Evolutionary conservation across 805 yeast genomes (phyloP), one percentile per base, ranked within the genome.

Genomic region (Spathaspora boniae): DNA sequence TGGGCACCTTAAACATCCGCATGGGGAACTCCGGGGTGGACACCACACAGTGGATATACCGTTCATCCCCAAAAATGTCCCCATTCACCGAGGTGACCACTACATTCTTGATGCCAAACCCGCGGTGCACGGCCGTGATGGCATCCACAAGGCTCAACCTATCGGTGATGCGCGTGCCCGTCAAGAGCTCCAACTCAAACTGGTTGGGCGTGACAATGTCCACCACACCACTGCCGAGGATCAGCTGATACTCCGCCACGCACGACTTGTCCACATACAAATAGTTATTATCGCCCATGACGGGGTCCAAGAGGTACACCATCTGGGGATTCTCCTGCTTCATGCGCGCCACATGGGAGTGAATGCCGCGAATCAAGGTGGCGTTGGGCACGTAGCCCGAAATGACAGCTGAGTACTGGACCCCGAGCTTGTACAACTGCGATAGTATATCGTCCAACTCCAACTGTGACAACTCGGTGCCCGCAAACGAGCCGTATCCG

Each of bases 141-240:
- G 88, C 86, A 16, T 38, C 26, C 22, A 54, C 51, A 29, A 85
- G 63, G 7, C 60, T 50, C 1, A 51, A 60, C 17, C 50, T 38
- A 17, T 65, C 55, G 2, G 49, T 50, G 15, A 86, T 72, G 34
- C 65, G 66, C 35, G 60, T 51, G 6, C 72, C 85, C 9, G 78
- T 68, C 28, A 91, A 58, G 19, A 86, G 54, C 58, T 88, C 96
- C 12, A 83, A 70, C 54, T 89, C 98, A 56, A 83, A 91, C 54
- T 86, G 94, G 56, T 89, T 89, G 3, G 98, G 98, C 0, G 97
- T 89, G 11, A 86, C 76, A 6, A 86, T 62, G 46, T 84, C 86
- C 6, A 88, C 83, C 43, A 49, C 5, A 70, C 76, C 26, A 47
- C 82, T 80, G 4, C 72, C 72, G 0, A 94, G 82, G 5, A 54